Percentiles rank a stretch among this genome's conserved stretches.
Evolutionary conservation across 495 filamentous ascomycete genomes (phyloP).

Genomic region (Elasticomyces elasticus): DNA sequence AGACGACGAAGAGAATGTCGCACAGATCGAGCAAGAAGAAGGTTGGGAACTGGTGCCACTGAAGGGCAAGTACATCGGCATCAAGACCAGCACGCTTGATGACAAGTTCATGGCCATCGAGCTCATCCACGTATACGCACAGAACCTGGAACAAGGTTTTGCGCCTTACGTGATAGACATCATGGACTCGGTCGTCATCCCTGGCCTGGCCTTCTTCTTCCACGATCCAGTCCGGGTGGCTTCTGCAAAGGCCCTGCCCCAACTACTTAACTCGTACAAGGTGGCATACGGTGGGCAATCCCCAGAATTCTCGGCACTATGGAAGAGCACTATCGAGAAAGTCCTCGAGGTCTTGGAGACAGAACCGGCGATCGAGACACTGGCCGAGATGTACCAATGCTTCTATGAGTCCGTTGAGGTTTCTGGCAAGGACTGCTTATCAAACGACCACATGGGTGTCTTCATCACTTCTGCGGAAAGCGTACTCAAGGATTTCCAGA

Average conservation of each 20-base stretch:
- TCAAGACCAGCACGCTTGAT: conserved; percentile 91
- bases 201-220: conserved; percentile 96
- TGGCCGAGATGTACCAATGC: conserved; percentile 99
- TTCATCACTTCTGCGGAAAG: conserved; percentile 79
- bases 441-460: conserved; percentile 61
- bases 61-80: conserved; percentile 95
- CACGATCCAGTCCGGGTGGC: conserved; percentile 95
- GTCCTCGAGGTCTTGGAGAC: conserved; percentile 88
- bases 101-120: conserved; percentile 99
- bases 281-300: conserved; percentile 72
- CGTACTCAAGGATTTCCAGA: conserved; percentile 83
- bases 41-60: conserved; percentile 97
- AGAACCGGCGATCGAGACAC: conserved; percentile 89
- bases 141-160: conserved; percentile 83
- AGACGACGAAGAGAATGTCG: conserved; percentile 90
- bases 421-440: conserved; percentile 65
- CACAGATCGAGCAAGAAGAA: conserved; percentile 86
- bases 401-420: conserved; percentile 98
- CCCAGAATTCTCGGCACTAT: conserved; percentile 63
- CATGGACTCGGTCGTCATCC: conserved; percentile 92
- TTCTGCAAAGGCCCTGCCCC: conserved; percentile 87
- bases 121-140: conserved; percentile 91
- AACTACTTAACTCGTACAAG: conserved; percentile 90
- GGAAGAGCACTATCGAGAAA: conserved; percentile 78
- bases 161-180: conserved; percentile 85